Evolutionary conservation across 345 rosid genomes (phyloP).

Genomic region (Eucalyptus pauciflora): DNA sequence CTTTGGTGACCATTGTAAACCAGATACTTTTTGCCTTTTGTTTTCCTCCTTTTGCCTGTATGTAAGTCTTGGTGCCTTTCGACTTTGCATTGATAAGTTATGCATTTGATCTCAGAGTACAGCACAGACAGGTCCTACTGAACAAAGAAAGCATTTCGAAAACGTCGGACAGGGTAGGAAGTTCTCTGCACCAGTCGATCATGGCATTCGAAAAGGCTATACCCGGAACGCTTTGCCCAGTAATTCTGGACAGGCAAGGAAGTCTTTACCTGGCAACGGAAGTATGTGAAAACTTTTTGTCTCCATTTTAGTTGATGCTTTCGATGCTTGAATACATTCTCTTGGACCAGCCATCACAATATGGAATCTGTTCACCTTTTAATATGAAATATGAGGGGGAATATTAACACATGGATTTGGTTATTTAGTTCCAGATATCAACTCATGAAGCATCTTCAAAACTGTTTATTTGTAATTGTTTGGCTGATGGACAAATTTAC

Average conservation of each 20-base stretch:
- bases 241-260: constrained; percentile 7
- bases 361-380: not conserved
- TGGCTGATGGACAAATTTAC: not conserved
- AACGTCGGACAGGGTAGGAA: not conserved
- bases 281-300: not conserved
- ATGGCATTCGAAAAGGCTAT: constrained; percentile 31
- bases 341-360: not conserved
- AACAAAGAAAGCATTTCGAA: constrained; percentile 28
- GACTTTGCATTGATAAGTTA: not conserved
- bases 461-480: not conserved
- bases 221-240: constrained; percentile 19
- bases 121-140: constrained; percentile 17
- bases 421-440: not conserved
- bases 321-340: not conserved
- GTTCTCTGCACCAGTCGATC: constrained; percentile 10
- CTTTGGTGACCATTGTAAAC: not conserved
- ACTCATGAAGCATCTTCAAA: not conserved
- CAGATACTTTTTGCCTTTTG: not conserved
- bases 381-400: not conserved
- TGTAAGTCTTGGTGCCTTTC: not conserved
- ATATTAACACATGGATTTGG: not conserved
- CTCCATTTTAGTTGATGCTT: not conserved
- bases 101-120: constrained; percentile 25
- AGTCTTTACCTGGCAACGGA: not conserved
- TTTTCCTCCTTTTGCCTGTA: not conserved